These are phyloP conservation scores for Phytophthora tubulina DNA, from an alignment of 352 stramenopile genomes.

Conservation along the genomic window DNA sequence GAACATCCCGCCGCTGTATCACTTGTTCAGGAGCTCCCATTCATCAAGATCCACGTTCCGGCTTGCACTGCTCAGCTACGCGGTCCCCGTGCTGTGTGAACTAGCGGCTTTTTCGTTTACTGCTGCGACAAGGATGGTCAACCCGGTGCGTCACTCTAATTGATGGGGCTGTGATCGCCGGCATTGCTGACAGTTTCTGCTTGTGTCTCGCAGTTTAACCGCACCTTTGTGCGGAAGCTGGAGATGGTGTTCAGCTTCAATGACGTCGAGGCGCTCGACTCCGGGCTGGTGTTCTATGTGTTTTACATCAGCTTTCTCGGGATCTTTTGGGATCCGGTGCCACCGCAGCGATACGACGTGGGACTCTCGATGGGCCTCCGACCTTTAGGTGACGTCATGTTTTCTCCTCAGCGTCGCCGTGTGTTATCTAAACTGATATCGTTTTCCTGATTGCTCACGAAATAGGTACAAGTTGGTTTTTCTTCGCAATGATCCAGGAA, in stretches of 20 bases:
- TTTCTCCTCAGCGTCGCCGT: not conserved
- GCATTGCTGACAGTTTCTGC: constrained; percentile 13
- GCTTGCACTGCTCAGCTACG: constrained; percentile 82
- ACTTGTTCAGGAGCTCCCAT: constrained; percentile 85
- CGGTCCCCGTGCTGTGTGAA: constrained; percentile 85
- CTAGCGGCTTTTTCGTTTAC: constrained; percentile 88
- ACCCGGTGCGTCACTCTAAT: constrained; percentile 62
- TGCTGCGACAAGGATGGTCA: constrained; percentile 87
- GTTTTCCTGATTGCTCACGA: constrained; percentile 20
- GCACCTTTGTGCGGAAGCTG: constrained; percentile 82
- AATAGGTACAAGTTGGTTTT: constrained; percentile 87
- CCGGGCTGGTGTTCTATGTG: constrained; percentile 88
- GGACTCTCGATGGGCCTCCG: constrained; percentile 75
- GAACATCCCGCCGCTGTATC: constrained; percentile 84
- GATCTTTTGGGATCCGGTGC: constrained; percentile 89
- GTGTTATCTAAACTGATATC: constrained; percentile 15
- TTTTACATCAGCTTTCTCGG: constrained; percentile 86
- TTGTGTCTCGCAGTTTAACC: constrained; percentile 75
- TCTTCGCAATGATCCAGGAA: constrained; percentile 84
- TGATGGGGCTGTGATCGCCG: not conserved
- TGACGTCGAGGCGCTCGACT: constrained; percentile 87
- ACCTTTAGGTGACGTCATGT: constrained; percentile 57
- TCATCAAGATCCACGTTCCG: constrained; percentile 81
- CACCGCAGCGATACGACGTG: constrained; percentile 82
- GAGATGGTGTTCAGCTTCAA: constrained; percentile 92